phyloP scores from a whole-genome alignment of 1,139 yeast species.

The Casaregolazyma lundiana region DNA sequence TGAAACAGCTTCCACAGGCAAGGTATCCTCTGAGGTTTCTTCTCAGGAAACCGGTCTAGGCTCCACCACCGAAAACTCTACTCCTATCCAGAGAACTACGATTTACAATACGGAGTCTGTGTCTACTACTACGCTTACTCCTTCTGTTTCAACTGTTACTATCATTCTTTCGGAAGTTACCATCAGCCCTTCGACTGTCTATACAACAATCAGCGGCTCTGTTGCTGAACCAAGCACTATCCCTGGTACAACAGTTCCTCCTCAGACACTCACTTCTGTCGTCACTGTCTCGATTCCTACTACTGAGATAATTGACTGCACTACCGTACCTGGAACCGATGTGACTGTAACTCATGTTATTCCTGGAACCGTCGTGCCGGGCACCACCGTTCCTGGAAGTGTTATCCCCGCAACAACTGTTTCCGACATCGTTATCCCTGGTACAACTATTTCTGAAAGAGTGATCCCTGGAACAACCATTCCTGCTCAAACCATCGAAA shows the following conservation, averaged over 20 bases:
- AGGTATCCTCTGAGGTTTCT: constrained; percentile 15
- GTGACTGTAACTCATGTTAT: constrained; percentile 13
- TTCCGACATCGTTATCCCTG: too few species aligned
- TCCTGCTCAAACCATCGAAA: constrained; percentile 14
- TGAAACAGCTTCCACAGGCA: constrained; percentile 16
- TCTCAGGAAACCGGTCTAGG: neutral
- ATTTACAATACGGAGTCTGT: neutral
- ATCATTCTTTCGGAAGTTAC: constrained; percentile 17
- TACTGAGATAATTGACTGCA: constrained; percentile 16
- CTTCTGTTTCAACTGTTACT: constrained; percentile 11
- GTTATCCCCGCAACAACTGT: constrained; percentile 19
- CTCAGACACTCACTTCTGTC: constrained; percentile 15
- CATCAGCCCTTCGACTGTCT: constrained; percentile 15
- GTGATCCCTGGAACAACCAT: constrained; percentile 19
- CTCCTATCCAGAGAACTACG: constrained; percentile 2
- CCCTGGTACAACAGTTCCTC: constrained; percentile 19
- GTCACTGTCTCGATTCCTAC: neutral
- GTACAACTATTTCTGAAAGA: constrained; percentile 17
- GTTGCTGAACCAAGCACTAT: constrained; percentile 12
- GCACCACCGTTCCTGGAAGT: constrained; percentile 17
- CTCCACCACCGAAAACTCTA: neutral
- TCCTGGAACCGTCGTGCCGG: constrained; percentile 17
- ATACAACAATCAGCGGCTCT: constrained; percentile 12
- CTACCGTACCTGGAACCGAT: constrained; percentile 18
- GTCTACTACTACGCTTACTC: constrained; percentile 1